These are phyloP conservation scores for Cercospora canescens DNA, from an alignment of 2,329 filamentous ascomycete genomes.

Conservation along the genomic window DNA sequence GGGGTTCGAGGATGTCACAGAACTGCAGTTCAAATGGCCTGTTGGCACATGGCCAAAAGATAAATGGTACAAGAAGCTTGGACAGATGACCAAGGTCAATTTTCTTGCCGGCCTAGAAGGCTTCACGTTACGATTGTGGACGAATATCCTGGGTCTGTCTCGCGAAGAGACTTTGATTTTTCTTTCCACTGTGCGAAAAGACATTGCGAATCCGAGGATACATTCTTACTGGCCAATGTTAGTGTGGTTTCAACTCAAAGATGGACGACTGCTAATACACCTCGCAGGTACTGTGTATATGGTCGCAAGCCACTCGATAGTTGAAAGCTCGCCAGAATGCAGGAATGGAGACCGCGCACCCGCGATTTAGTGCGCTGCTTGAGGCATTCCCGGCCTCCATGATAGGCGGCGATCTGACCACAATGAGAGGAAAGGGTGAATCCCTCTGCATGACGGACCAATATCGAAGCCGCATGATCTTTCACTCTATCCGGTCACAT, in stretches of 20 bases:
- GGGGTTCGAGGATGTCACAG: slow-evolving; percentile 27
- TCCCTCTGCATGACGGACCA: no score
- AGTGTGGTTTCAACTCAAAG: background rate
- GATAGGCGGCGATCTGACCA: no score
- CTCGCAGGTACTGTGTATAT: slow-evolving; percentile 7
- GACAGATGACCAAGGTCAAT: slow-evolving; percentile 18
- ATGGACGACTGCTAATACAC: background rate
- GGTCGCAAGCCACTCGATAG: slow-evolving; percentile 1
- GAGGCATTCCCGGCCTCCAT: no score
- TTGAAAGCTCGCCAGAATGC: background rate
- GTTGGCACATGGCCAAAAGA: slow-evolving; percentile 27
- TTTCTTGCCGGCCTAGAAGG: slow-evolving; percentile 43
- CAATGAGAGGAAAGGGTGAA: no score
- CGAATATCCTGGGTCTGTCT: slow-evolving; percentile 1
- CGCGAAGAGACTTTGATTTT: slow-evolving; percentile 10
- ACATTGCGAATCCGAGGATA: slow-evolving; percentile 8
- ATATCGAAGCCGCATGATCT: no score
- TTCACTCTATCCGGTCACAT: no score
- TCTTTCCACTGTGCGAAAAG: slow-evolving; percentile 6
- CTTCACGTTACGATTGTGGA: slow-evolving; percentile 23
- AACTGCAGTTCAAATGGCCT: slow-evolving; percentile 23
- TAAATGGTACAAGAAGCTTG: slow-evolving; percentile 24
- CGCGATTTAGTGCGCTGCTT: no score
- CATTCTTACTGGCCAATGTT: slow-evolving; percentile 17
- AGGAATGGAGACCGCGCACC: background rate